Evolutionary conservation across 2,329 filamentous ascomycete species (phyloP).

Genomic region (Fusarium virguliforme): DNA sequence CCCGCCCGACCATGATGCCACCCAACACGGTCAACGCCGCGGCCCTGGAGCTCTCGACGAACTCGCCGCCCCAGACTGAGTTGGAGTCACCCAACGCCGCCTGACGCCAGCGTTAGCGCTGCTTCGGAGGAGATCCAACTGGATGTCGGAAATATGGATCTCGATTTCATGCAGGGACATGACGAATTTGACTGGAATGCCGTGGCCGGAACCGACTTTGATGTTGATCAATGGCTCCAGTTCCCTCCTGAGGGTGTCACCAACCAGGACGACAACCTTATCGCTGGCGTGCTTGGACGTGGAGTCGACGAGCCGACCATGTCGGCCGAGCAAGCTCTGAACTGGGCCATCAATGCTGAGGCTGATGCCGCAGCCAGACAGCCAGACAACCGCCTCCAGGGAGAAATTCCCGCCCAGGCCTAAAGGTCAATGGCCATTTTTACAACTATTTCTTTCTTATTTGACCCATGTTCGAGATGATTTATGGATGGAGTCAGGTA

Average conservation of each 20-base stretch:
- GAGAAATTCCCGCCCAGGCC: slow-evolving; percentile 42
- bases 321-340: slow-evolving; percentile 52
- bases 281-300: slow-evolving; percentile 54
- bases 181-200: slow-evolving; percentile 71
- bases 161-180: slow-evolving; percentile 64
- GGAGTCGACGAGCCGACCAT: slow-evolving; percentile 49
- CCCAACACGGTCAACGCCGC: slow-evolving; percentile 59
- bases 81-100: slow-evolving; percentile 56
- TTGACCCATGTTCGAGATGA: slow-evolving; percentile 10
- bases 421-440: slow-evolving; percentile 22
- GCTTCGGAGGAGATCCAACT: slow-evolving; percentile 60
- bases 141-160: slow-evolving; percentile 59
- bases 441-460: background rate
- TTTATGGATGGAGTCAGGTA: slow-evolving; percentile 28
- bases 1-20: slow-evolving; percentile 53
- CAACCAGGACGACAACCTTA: slow-evolving; percentile 57
- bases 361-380: slow-evolving; percentile 41
- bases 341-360: slow-evolving; percentile 51
- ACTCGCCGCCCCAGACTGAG: slow-evolving; percentile 65
- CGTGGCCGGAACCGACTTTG: slow-evolving; percentile 68
- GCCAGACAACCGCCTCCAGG: slow-evolving; percentile 27
- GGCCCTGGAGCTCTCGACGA: slow-evolving; percentile 55
- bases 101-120: slow-evolving; percentile 64
- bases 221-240: slow-evolving; percentile 73
- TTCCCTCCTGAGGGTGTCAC: slow-evolving; percentile 68